Base-by-base conservation (phyloP, 768 basidiomycete species). In the Hygrophoropsis aurantiaca region DNA sequence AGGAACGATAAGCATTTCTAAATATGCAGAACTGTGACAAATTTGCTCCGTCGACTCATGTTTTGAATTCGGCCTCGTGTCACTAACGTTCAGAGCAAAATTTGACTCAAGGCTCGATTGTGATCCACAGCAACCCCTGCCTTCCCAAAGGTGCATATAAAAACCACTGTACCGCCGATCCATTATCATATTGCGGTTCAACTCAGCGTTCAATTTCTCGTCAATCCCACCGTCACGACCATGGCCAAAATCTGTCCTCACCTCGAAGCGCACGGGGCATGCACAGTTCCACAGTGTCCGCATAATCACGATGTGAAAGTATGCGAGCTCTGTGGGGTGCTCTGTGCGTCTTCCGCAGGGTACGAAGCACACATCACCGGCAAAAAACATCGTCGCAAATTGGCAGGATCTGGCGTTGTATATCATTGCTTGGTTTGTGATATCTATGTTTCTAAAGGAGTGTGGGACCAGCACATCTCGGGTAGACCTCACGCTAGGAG, bases 281-380 rank as follows among this genome's bases (percentile, higher is more conserved):
- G 77, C 58, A 51, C 57, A 1, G 53, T 61, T 24, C 2, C 50
- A 0, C 26, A 40, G 4, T 79, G 77, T 49, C 10, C 24, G 0
- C 56, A 52, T 33, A 53, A 56, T 16, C 77, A 79, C 50, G 65
- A 68, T 36, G 51, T 78, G 15, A 46, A 59, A 2, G 53, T 57
- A 16, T 79, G 77, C 52, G 66, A 70, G 11, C 53, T 61, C 2
- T 79, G 78, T 51, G 58, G 58, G 6, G 48, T 68, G 34, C 55
- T 75, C 3, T 71, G 72, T 35, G 13, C 38, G 11, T 57, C 55
- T 11, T 40, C 47, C 1, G 27, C 42, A 0, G 49, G 42, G 2
- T 69, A 65, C 43, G 27, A 57, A 13, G n/a, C 30, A 1, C 77
- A 78, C 43, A 27, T 68, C 15, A 33, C 30, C 2, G 53, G 58